Conservation (phyloP, 257 asterid genomes). For the Solanum rostratum region DNA sequence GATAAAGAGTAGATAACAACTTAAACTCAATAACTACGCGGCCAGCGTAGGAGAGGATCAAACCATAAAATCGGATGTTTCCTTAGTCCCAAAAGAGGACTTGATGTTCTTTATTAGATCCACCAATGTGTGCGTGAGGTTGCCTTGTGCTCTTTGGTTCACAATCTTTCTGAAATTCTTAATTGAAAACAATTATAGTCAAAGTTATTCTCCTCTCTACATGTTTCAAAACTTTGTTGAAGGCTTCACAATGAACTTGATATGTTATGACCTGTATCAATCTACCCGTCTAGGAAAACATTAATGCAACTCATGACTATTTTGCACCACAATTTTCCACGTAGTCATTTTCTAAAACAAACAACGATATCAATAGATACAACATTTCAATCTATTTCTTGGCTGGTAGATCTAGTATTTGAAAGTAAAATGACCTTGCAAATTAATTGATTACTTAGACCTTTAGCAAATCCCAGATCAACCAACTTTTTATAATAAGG, state of each 20-base stretch:
- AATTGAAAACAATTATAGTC: no score
- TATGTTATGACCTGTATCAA: constrained; percentile 88
- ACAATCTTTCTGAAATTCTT: no score
- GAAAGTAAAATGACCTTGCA: neutral
- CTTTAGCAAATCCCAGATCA: neutral
- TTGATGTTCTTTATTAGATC: no score
- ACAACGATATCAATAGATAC: neutral
- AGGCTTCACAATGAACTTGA: constrained; percentile 97
- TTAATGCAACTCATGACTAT: neutral
- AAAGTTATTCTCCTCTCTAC: no score
- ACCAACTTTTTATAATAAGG: neutral
- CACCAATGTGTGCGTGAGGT: no score
- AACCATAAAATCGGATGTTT: no score
- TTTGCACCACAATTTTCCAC: neutral
- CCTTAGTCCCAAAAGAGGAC: no score
- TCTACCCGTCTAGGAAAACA: constrained; percentile 84
- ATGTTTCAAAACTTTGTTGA: constrained; percentile 20
- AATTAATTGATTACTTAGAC: neutral
- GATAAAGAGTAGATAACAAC: no score
- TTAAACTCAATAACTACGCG: no score
- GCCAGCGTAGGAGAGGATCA: no score
- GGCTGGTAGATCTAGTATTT: neutral
- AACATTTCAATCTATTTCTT: neutral
- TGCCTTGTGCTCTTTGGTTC: no score
- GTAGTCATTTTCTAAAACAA: neutral